Conservation (phyloP, 305 asterid species). For the Fraxinus velutina region DNA sequence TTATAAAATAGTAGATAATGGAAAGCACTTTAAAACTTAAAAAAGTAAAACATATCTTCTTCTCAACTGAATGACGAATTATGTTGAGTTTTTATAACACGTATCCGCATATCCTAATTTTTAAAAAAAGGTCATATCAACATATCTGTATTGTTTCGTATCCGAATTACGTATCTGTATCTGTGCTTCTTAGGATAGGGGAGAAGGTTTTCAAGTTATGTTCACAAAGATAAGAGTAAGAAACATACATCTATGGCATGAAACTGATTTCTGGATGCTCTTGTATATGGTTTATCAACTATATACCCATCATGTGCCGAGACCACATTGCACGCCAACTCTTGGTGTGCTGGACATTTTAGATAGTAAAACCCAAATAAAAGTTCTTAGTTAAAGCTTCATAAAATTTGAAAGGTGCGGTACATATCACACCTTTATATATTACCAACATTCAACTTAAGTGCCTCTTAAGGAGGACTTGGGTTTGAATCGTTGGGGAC, state of each 20-base stretch:
- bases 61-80: too few species aligned
- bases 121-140: too few species aligned
- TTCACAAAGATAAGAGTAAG: background rate
- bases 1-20: too few species aligned
- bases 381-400: background rate
- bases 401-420: background rate
- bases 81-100: too few species aligned
- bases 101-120: too few species aligned
- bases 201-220: background rate
- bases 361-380: background rate
- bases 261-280: background rate
- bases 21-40: too few species aligned
- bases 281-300: background rate
- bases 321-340: background rate
- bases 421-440: background rate
- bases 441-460: background rate
- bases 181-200: background rate
- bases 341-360: background rate
- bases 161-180: too few species aligned
- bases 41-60: too few species aligned
- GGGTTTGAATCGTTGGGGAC: background rate
- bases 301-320: background rate
- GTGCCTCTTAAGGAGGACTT: background rate
- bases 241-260: background rate
- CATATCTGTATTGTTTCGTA: too few species aligned